Conservation (phyloP, 495 filamentous ascomycete species). For the Podospora australis region DNA sequence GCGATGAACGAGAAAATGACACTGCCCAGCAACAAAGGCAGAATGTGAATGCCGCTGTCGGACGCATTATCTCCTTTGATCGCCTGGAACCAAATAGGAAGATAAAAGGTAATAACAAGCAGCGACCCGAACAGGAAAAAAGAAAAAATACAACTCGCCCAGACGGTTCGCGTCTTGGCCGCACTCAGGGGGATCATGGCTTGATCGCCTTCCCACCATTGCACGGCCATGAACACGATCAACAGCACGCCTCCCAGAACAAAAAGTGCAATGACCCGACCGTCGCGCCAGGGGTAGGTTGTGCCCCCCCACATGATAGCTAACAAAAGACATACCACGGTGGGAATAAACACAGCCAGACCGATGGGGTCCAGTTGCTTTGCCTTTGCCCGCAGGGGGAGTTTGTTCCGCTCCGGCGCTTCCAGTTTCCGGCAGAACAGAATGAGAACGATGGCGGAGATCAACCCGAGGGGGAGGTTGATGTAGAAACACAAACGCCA, state of each 20-base stretch:
- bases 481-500: constrained; percentile 39
- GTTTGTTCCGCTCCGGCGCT: constrained; percentile 12
- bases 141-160: background rate
- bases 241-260: constrained; percentile 41
- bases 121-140: constrained; percentile 10
- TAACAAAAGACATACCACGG: constrained; percentile 48
- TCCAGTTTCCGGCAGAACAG: constrained; percentile 38
- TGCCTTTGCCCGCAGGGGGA: constrained; percentile 12
- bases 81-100: constrained; percentile 59
- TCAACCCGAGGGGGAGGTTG: constrained; percentile 32
- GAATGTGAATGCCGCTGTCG: constrained; percentile 57
- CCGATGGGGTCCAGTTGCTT: constrained; percentile 35
- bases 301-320: constrained; percentile 57
- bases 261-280: constrained; percentile 48
- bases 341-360: constrained; percentile 40
- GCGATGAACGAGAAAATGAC: constrained; percentile 48
- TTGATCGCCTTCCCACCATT: constrained; percentile 22
- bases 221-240: constrained; percentile 31
- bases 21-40: constrained; percentile 55
- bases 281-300: constrained; percentile 48
- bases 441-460: constrained; percentile 14
- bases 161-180: constrained; percentile 53
- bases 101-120: constrained; percentile 47
- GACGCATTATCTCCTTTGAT: constrained; percentile 55
- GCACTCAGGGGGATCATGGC: constrained; percentile 52